Conservation (phyloP, 257 asterid genomes). For the Ligustrum vulgare region DNA sequence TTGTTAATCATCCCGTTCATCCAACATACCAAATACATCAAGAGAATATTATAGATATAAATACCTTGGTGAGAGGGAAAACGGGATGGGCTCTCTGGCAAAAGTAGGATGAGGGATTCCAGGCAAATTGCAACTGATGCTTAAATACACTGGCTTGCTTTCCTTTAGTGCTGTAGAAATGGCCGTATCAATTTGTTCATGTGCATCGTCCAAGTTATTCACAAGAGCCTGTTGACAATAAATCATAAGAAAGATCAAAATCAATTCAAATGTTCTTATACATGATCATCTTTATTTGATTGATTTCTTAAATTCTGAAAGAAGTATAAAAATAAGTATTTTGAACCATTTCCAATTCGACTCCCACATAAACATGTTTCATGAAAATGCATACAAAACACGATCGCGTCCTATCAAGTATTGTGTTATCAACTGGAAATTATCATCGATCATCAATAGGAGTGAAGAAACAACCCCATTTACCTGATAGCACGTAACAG, state of each 20-base stretch:
- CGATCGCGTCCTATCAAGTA: too few species aligned
- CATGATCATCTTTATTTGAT: background rate
- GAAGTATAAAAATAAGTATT: background rate
- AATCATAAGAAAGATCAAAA: background rate
- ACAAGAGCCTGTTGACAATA: slow-evolving; percentile 54
- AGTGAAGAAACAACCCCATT: too few species aligned
- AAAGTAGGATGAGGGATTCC: slow-evolving; percentile 82
- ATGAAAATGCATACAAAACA: background rate
- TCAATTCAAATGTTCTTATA: background rate
- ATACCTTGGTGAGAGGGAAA: slow-evolving; percentile 64
- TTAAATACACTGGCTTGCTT: slow-evolving; percentile 82
- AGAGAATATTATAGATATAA: background rate
- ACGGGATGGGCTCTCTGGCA: slow-evolving; percentile 72
- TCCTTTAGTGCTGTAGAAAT: slow-evolving; percentile 76
- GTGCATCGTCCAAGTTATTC: slow-evolving; percentile 80
- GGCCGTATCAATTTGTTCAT: slow-evolving; percentile 80
- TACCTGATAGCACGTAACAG: slow-evolving; percentile 47
- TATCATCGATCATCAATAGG: too few species aligned
- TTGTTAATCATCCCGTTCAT: background rate
- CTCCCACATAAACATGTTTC: background rate
- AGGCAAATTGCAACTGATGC: slow-evolving; percentile 82
- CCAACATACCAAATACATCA: background rate
- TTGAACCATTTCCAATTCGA: background rate
- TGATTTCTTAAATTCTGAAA: background rate
- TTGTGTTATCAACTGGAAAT: too few species aligned